phyloP scores from a whole-genome alignment of 2,329 filamentous ascomycete genomes.

The Diplocarpon mali region DNA sequence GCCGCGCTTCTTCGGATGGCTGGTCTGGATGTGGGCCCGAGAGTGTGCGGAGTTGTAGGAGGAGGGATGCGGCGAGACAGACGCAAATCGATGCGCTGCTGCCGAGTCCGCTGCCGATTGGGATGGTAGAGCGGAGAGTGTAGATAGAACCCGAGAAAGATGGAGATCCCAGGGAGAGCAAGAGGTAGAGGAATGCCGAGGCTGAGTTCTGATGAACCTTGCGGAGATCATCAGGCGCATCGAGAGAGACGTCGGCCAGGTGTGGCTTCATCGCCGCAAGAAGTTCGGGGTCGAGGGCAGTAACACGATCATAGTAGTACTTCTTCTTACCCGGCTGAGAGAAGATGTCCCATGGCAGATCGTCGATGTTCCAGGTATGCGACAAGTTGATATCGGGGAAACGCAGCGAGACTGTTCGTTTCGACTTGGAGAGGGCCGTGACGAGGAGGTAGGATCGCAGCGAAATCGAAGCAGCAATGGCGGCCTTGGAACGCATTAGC shows the following conservation, averaged over 20 bases:
- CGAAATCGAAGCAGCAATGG: conserved; percentile 90
- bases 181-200: conserved; percentile 82
- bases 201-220: conserved; percentile 80
- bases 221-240: conserved; percentile 56
- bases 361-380: conserved; percentile 90
- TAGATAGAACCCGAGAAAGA: conserved; percentile 76
- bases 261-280: conserved; percentile 72
- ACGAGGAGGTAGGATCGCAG: conserved; percentile 94
- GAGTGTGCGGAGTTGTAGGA: conserved; percentile 79
- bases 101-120: conserved; percentile 80
- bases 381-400: conserved; percentile 86
- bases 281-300: conserved; percentile 72
- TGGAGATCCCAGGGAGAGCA: conserved; percentile 72
- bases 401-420: conserved; percentile 73
- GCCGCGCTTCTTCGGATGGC: conserved; percentile 71
- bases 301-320: conserved; percentile 85
- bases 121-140: conserved; percentile 85
- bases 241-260: conserved; percentile 57
- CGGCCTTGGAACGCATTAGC: conserved; percentile 43
- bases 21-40: conserved; percentile 89
- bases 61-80: conserved; percentile 71
- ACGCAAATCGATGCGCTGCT: conserved; percentile 93
- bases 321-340: conserved; percentile 77
- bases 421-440: conserved; percentile 85
- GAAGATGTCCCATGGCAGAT: conserved; percentile 79